A percentile compares a stretch with the other conserved stretches of the same genome.
These are phyloP conservation scores for Babesia gibsoni DNA, from an alignment of 169 alveolate genomes.

Conservation along the genomic window DNA sequence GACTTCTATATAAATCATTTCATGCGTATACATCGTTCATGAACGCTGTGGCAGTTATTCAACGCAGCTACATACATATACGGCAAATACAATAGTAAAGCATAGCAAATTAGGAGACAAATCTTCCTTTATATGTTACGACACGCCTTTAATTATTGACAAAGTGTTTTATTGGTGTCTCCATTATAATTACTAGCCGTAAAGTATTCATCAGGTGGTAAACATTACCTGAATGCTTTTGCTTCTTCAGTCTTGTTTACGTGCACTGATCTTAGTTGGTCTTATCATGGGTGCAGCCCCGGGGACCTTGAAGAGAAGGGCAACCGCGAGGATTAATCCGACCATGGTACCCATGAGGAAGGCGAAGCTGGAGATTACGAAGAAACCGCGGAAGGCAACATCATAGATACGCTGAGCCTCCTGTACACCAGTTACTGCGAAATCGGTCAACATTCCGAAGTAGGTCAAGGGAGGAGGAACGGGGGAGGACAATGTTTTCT, in stretches of 20 bases:
- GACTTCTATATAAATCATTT: background rate
- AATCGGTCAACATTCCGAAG: conserved; percentile 32
- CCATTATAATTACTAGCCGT: too few relatives aligned
- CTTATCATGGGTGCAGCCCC: background rate
- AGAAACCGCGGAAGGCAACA: conserved; percentile 57
- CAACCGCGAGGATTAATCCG: conserved; percentile 26
- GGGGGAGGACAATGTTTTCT: conserved; percentile 25
- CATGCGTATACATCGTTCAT: background rate
- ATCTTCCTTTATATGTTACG: too few relatives aligned
- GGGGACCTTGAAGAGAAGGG: conserved; percentile 18
- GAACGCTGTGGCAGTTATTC: too few relatives aligned
- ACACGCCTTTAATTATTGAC: too few relatives aligned
- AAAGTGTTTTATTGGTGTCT: too few relatives aligned
- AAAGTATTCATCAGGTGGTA: too few relatives aligned
- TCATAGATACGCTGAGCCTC: conserved; percentile 54
- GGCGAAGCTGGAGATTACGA: conserved; percentile 34
- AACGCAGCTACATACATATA: too few relatives aligned
- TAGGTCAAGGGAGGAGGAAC: conserved; percentile 50
- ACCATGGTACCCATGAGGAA: conserved; percentile 31
- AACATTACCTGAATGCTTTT: too few relatives aligned
- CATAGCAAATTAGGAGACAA: too few relatives aligned
- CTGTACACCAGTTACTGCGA: conserved; percentile 37
- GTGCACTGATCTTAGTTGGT: conserved; percentile 21
- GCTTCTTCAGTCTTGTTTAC: conserved; percentile 31
- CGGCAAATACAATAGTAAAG: too few relatives aligned